Evolutionary conservation across 345 rosid species (phyloP).

Genomic region (Eucalyptus virginea): DNA sequence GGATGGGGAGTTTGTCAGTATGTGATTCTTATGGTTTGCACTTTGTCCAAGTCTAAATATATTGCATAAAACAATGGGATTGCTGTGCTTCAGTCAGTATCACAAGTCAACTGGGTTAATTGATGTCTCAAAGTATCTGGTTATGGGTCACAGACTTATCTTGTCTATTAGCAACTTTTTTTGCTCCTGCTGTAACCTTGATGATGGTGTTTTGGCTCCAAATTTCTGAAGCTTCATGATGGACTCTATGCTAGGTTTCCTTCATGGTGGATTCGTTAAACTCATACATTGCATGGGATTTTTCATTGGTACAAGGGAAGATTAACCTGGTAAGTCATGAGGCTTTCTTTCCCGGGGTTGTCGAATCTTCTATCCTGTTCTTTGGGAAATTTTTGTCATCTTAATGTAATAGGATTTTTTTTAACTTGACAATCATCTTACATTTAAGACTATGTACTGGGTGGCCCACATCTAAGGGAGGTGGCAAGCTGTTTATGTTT

Average conservation of each 20-base stretch:
- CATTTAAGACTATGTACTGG: not conserved
- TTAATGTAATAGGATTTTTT: not conserved
- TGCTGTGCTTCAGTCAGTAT: not conserved
- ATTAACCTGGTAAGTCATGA: constrained; percentile 50
- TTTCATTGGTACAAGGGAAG: constrained; percentile 75
- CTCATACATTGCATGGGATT: constrained; percentile 98
- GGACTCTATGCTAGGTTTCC: constrained; percentile 32
- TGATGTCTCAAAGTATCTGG: not conserved
- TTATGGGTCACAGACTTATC: not conserved
- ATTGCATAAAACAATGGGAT: not conserved
- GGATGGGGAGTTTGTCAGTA: not conserved
- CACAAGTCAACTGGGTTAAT: not conserved
- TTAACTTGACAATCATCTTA: not conserved
- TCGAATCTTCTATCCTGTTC: not conserved
- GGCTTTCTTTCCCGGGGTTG: not conserved
- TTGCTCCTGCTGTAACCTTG: not conserved
- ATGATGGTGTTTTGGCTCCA: not conserved
- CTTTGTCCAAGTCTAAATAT: not conserved
- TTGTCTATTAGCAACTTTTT: not conserved
- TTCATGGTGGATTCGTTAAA: constrained; percentile 75
- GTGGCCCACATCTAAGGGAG: not conserved
- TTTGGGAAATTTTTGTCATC: not conserved
- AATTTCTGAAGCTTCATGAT: not conserved
- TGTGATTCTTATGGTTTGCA: not conserved
- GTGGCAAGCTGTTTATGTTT: not conserved